These are phyloP conservation scores for Pulveroboletus ravenelii DNA, from an alignment of 768 basidiomycete species.

Conservation along the genomic window DNA sequence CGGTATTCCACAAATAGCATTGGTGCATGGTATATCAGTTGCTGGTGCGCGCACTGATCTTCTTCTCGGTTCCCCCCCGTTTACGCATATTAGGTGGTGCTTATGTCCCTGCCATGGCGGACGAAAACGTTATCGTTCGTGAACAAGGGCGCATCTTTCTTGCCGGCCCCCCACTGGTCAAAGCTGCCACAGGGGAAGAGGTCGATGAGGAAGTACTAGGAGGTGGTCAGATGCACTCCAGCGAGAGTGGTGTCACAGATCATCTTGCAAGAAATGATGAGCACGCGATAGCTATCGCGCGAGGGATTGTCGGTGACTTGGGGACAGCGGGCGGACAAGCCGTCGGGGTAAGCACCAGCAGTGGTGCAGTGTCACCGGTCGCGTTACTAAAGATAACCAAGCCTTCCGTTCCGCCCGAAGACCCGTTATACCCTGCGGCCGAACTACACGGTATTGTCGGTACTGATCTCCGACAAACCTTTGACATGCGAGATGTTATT, in stretches of 20 bases:
- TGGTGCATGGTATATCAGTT: constrained; percentile 92
- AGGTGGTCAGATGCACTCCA: constrained; percentile 87
- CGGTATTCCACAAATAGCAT: constrained; percentile 85
- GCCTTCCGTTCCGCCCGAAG: constrained; percentile 60
- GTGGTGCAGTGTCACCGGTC: background rate
- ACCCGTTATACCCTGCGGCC: constrained; percentile 71
- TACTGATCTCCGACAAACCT: constrained; percentile 80
- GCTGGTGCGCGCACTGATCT: constrained; percentile 46
- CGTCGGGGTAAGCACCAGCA: constrained; percentile 43
- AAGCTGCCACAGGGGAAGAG: constrained; percentile 89
- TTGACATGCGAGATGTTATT: constrained; percentile 94
- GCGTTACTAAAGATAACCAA: constrained; percentile 24
- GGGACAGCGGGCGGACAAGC: constrained; percentile 55
- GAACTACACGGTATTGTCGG: constrained; percentile 92
- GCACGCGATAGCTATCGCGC: constrained; percentile 76
- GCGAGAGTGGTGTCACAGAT: constrained; percentile 87
- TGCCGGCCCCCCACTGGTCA: constrained; percentile 91
- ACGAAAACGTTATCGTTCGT: constrained; percentile 86
- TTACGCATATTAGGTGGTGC: constrained; percentile 59
- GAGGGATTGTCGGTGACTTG: constrained; percentile 73
- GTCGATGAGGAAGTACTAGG: constrained; percentile 92
- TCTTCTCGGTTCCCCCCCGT: constrained; percentile 2
- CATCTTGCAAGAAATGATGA: constrained; percentile 83
- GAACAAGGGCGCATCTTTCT: constrained; percentile 93
- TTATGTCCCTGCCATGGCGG: constrained; percentile 95